Evolutionary conservation across 257 asterid species (phyloP).

Genomic region (Solanum lycopersicoides): DNA sequence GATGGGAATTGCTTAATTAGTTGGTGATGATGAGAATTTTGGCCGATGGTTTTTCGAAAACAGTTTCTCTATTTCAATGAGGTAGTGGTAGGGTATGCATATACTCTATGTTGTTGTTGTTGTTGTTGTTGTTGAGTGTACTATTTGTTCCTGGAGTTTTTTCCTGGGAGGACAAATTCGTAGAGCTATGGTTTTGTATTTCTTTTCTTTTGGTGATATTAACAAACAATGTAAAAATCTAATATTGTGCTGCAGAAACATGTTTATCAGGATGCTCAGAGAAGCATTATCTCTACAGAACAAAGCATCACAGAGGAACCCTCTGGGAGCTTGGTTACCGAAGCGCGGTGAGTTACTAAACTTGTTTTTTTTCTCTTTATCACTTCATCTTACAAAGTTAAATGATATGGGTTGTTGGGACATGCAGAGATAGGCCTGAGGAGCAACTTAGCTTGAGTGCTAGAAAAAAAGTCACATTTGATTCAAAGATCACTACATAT

Average conservation of each 20-base stretch:
- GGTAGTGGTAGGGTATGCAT: background rate
- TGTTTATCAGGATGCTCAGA: constrained; percentile 31
- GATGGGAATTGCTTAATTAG: background rate
- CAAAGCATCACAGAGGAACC: constrained; percentile 30
- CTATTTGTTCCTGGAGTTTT: background rate
- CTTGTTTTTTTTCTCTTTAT: background rate
- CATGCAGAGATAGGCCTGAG: constrained; percentile 39
- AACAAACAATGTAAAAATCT: constrained; percentile 3
- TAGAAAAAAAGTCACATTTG: constrained; percentile 69
- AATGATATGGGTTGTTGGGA: background rate
- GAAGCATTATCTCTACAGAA: constrained; percentile 18
- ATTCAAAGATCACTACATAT: constrained; percentile 60
- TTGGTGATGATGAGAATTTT: too few relatives aligned
- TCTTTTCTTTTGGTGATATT: background rate
- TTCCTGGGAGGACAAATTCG: background rate
- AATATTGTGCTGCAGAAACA: constrained; percentile 36
- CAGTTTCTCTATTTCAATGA: background rate
- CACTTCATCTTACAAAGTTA: background rate
- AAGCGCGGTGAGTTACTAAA: constrained; percentile 34
- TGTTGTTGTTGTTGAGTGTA: background rate
- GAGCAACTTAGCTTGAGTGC: constrained; percentile 42
- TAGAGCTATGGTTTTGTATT: background rate
- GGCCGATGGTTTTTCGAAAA: too few relatives aligned
- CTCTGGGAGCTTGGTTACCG: constrained; percentile 21
- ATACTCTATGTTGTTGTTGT: background rate